A percentile compares a stretch with the other conserved stretches of the same genome.
Evolutionary conservation across 1,139 yeast genomes (phyloP).

Genomic region (Meyerozyma sp.): DNA sequence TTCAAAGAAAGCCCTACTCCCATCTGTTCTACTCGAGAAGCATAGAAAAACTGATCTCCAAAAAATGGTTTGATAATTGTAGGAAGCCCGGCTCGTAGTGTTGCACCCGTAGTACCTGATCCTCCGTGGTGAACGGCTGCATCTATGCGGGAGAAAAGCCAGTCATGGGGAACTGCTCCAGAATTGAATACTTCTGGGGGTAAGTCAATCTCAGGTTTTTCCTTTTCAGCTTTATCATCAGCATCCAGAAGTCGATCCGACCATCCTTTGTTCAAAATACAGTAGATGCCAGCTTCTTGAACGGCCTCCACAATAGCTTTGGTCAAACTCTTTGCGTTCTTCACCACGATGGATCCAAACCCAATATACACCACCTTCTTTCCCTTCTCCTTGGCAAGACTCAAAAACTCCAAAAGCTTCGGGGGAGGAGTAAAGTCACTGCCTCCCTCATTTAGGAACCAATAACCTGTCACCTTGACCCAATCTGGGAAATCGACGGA

Average conservation of each 20-base stretch:
- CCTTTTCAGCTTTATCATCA: conserved; percentile 17
- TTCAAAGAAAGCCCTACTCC: conserved; percentile 79
- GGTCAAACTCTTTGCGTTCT: conserved; percentile 74
- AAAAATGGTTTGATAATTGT: conserved; percentile 90
- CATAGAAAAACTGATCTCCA: conserved; percentile 94
- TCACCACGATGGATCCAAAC: conserved; percentile 91
- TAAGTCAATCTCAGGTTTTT: conserved; percentile 47
- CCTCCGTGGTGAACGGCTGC: conserved; percentile 99
- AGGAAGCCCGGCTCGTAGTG: conserved; percentile 80
- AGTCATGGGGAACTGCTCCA: conserved; percentile 84
- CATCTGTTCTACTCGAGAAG: conserved; percentile 76
- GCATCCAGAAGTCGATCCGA: conserved; percentile 57
- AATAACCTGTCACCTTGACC: conserved; percentile 91
- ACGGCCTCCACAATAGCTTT: conserved; percentile 77
- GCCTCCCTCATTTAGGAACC: conserved; percentile 81
- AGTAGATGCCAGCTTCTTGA: conserved; percentile 69
- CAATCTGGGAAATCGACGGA: conserved; percentile 92
- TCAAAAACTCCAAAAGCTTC: conserved; percentile 55
- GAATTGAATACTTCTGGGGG: conserved; percentile 67
- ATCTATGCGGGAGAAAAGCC: conserved; percentile 85
- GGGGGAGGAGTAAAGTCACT: conserved; percentile 60
- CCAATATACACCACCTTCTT: conserved; percentile 87
- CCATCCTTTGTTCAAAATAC: conserved; percentile 94
- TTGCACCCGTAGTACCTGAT: conserved; percentile 94
- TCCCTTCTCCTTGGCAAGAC: conserved; percentile 51